Evolutionary conservation across 2,329 filamentous ascomycete species (phyloP).

Genomic region (Bipolaris victoriae): DNA sequence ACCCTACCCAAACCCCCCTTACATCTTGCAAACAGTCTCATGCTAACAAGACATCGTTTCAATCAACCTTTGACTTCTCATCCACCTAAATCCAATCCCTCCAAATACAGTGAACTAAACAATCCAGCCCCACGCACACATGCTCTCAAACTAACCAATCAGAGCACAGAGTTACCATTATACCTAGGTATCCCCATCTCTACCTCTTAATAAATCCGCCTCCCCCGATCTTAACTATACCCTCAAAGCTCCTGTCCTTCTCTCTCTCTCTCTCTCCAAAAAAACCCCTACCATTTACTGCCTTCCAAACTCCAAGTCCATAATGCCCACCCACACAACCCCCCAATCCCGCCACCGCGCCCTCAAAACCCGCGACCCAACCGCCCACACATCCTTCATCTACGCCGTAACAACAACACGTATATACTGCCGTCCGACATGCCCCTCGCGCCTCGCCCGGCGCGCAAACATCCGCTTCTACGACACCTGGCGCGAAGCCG

Average conservation of each 20-base stretch:
- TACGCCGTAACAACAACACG: constrained; percentile 63
- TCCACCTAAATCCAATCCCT: not conserved
- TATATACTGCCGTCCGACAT: constrained; percentile 68
- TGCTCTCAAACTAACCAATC: constrained; percentile 36
- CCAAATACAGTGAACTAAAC: not conserved
- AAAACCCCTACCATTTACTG: no score
- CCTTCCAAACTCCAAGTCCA: no score
- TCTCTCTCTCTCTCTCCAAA: no score
- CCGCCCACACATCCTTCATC: constrained; percentile 56
- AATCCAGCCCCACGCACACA: not conserved
- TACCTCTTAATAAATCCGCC: not conserved
- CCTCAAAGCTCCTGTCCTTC: no score
- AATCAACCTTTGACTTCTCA: not conserved
- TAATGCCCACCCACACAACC: constrained; percentile 43
- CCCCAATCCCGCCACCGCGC: constrained; percentile 49
- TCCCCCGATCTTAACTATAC: not conserved
- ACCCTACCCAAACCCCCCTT: constrained; percentile 6
- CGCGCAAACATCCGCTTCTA: constrained; percentile 65
- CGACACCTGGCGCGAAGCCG: constrained; percentile 54
- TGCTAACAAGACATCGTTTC: not conserved
- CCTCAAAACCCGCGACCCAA: constrained; percentile 53
- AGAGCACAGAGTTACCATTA: constrained; percentile 6
- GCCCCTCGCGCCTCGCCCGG: constrained; percentile 64
- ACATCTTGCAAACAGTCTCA: not conserved
- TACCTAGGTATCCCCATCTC: not conserved